Evolutionary conservation across 495 filamentous ascomycete species (phyloP), one percentile per base, ranked within the genome.

Genomic region (Podospora pseudocomata): DNA sequence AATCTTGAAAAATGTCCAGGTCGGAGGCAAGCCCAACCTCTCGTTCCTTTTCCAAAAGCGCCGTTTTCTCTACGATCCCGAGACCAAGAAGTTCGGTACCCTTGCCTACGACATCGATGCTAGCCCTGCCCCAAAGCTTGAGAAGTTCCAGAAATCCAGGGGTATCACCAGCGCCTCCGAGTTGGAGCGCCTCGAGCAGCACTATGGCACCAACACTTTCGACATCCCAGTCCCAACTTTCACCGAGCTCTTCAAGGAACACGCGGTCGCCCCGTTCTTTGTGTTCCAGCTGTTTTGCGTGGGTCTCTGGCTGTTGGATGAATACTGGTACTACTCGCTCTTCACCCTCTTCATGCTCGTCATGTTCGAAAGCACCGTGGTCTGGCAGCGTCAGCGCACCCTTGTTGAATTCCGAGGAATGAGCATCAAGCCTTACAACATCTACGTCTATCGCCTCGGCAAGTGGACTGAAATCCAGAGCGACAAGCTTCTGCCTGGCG

Each of bases 261-360:
- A 99, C 80, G 94, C 95, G 26, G 95, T 99, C 39, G 95, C 95
- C 34, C 95, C 95, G 15, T 99, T 99, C 86, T 99, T 99, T 78
- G 93, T 99, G 63, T 99, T 99, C 81, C 95, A 99, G 82, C 83
- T 99, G 55, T 99, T 99, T 83, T 98, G 96, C 71, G 95, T 99
- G 66, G 95, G 96, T 30, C 82, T 99, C 68, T 99, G 95, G 95
- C 92, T 97, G 90, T 78, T 99, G 78, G 95, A 99, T 78, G 95
- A 99, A 80, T 98, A 97, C 81, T 99, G 95, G 95, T 99, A 99
- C 81, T 99, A 98, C 78, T 99, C 95, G 68, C 85, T 99, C 15
- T 99, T 99, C 76, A 98, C 95, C 2, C 88, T 98, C 23, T 94
- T 97, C 82, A 98, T 98, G 95, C 88, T 99, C 44, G 90, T 98